Base-by-base conservation (phyloP, 495 filamentous ascomycete species). In the Cryomyces antarcticus region DNA sequence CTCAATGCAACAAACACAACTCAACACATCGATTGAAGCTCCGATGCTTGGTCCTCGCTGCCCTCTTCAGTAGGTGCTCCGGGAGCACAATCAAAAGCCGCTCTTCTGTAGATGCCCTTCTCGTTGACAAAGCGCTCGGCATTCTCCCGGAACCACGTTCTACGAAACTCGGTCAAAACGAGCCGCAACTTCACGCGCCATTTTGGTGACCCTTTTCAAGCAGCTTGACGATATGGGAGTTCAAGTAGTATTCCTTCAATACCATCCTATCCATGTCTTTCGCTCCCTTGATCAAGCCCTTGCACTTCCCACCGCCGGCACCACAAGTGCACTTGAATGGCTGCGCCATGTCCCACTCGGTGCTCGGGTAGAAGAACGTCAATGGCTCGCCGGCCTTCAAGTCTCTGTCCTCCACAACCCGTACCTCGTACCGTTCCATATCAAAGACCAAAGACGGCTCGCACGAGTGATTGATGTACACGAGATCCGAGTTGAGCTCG, bases 291-390 rank as follows among this genome's bases (percentile, higher is more conserved):
- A 76, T 70, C 41, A 49, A 55, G 10, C 69, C 70, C 45, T 59
- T 60, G 52, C 73, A 78, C 34, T 54, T 51, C 9, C 33, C 33
- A 12, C 35, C 43, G 0, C 57, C 51, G 24, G 53, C 62, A 6
- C 69, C 68, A 54, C 80, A 85, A 33, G 57, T 60, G 53, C 80
- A 85, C 46, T 72, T 60, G 50, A 85, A 85, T 12, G 73, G 62
- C 60, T 83, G 77, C 37, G 72, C 72, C 78, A 83, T 83, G 45
- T 68, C 52, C 75, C 76, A 85, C 58, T 85, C 80, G 4, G 77
- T 77, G 43, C 70, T 77, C 5, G 80, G 80, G 54, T 85, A 85
- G 62, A 85, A 85, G 65, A 81, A 83, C 43, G 78, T 83, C 37
- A 83, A 57, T 43, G 74, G 69, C 41, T 83, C 72, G 31, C 77